A percentile compares a stretch with the other conserved stretches of the same genome.
Conservation (phyloP, 805 yeast species). For the Zygoascus bituminiphila region DNA sequence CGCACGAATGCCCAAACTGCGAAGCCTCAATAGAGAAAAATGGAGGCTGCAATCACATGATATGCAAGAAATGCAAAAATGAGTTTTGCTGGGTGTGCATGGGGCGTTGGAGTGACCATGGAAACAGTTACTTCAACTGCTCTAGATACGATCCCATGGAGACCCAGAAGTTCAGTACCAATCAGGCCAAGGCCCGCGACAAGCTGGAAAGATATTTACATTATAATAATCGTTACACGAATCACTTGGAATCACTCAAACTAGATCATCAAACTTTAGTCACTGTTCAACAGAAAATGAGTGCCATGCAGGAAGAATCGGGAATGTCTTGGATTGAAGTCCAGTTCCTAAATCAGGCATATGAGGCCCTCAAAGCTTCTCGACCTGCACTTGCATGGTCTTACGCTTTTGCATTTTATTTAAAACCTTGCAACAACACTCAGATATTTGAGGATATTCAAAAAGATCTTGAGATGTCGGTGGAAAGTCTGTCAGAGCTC, state of each 20-base stretch:
- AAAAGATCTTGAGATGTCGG: conserved; percentile 51
- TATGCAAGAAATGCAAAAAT: conserved; percentile 63
- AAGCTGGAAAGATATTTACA: conserved; percentile 61
- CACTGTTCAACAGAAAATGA: conserved; percentile 57
- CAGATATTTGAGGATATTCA: conserved; percentile 66
- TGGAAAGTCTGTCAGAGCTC: conserved; percentile 59
- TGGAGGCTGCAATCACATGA: conserved; percentile 98
- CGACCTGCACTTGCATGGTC: conserved; percentile 85
- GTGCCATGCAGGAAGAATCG: conserved; percentile 51
- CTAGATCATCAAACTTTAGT: conserved; percentile 59
- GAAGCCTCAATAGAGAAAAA: conserved; percentile 73
- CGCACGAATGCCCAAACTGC: conserved; percentile 84
- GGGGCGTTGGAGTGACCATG: conserved; percentile 67
- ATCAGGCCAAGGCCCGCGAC: conserved; percentile 37
- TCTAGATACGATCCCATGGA: conserved; percentile 42
- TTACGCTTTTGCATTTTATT: conserved; percentile 68
- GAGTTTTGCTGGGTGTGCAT: conserved; percentile 94
- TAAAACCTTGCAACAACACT: conserved; percentile 46
- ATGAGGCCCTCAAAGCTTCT: conserved; percentile 54
- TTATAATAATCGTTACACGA: conserved; percentile 63
- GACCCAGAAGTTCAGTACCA: conserved; percentile 32
- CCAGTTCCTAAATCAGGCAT: conserved; percentile 71
- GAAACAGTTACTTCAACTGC: conserved; percentile 57
- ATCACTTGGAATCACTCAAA: conserved; percentile 68
- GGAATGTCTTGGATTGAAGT: conserved; percentile 81